Evolutionary conservation across 192 early-diverging fungal species (phyloP).

Genomic region (Dissophora ornata): DNA sequence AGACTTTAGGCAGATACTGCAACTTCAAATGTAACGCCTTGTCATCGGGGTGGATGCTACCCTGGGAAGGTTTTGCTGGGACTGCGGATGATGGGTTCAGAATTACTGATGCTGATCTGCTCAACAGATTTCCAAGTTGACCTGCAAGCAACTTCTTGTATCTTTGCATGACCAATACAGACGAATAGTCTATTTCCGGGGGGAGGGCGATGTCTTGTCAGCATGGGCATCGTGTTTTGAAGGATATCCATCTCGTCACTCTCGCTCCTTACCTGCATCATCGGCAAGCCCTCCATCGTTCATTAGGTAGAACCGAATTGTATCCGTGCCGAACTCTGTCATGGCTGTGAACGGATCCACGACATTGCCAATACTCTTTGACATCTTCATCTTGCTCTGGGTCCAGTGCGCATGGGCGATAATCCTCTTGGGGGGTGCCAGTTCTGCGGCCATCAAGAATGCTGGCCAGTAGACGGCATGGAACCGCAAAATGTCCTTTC

Average conservation of each 20-base stretch:
- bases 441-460: constrained; percentile 87
- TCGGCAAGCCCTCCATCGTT: constrained; percentile 89
- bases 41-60: constrained; percentile 34
- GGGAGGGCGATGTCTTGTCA: background rate
- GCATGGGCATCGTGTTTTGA: no score
- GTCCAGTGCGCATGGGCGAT: constrained; percentile 97
- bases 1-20: constrained; percentile 40
- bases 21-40: constrained; percentile 45
- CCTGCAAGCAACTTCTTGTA: constrained; percentile 85
- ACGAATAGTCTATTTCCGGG: constrained; percentile 82
- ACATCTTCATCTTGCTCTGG: constrained; percentile 91
- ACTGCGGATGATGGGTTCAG: constrained; percentile 62
- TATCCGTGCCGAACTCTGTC: constrained; percentile 82
- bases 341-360: constrained; percentile 85
- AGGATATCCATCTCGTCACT: no score
- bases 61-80: constrained; percentile 39
- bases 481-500: constrained; percentile 97
- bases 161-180: constrained; percentile 69
- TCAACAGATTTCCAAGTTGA: constrained; percentile 86
- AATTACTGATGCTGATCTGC: constrained; percentile 69
- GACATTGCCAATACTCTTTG: constrained; percentile 93
- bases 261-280: constrained; percentile 85
- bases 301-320: constrained; percentile 90
- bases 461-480: constrained; percentile 99
- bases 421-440: constrained; percentile 83